A percentile compares a stretch with the other conserved stretches of the same genome.
These are phyloP conservation scores for Diaporthe caulivora DNA, from an alignment of 2,329 filamentous ascomycete species.

Conservation along the genomic window DNA sequence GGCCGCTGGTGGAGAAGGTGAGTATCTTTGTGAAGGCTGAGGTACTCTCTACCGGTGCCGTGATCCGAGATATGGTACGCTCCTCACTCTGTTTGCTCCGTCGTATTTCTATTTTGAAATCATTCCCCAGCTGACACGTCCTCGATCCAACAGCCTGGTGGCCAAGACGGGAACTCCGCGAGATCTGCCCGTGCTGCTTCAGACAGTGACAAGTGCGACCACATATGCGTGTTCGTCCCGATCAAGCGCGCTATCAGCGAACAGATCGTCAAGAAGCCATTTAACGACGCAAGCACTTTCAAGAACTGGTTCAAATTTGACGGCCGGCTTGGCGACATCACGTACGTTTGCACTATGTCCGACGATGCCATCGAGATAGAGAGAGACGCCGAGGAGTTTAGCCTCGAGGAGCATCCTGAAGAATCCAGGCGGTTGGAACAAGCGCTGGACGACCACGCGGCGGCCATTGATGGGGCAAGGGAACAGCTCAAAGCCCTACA, in stretches of 20 bases:
- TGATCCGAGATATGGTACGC: conserved; percentile 3
- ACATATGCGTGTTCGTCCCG: conserved; percentile 1
- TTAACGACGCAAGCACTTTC: conserved; percentile 5
- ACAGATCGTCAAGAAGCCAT: conserved; percentile 14
- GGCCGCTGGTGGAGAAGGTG: conserved; percentile 12
- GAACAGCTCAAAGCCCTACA: background rate
- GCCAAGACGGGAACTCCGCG: conserved; percentile 4
- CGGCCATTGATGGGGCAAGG: background rate
- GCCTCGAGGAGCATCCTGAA: background rate
- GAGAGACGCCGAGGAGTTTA: background rate
- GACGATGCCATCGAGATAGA: conserved; percentile 6
- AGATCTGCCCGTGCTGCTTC: conserved; percentile 4
- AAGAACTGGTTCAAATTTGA: conserved; percentile 20
- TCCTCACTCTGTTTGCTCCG: too few relatives aligned
- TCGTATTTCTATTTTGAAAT: too few relatives aligned
- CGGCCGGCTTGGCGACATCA: background rate
- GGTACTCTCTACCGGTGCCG: conserved; percentile 8
- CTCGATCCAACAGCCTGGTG: conserved; percentile 6
- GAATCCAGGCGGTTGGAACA: background rate
- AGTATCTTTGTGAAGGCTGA: conserved; percentile 15
- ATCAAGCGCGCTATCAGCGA: conserved; percentile 15
- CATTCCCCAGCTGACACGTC: too few relatives aligned
- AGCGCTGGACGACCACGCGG: background rate
- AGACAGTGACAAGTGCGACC: conserved; percentile 4
- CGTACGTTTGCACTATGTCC: background rate